Conservation (phyloP, 129 eudicot genomes). For the sunflower (Helianthus annuus) region DNA sequence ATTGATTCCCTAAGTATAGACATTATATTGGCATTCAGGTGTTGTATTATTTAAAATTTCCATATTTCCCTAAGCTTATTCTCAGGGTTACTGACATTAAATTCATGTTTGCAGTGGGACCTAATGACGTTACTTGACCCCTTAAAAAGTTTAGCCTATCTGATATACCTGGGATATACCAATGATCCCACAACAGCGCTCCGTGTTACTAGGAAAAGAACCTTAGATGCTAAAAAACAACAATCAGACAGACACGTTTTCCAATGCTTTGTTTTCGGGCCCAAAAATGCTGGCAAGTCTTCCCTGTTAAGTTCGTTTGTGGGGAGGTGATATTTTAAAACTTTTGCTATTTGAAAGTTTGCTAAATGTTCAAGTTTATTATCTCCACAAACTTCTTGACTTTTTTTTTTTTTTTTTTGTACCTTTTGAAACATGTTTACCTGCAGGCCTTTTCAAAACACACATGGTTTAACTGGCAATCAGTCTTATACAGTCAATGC, state of each 20-base stretch:
- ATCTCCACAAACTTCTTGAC: constrained; percentile 15
- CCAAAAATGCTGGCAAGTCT: constrained; percentile 80
- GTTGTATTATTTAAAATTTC: neutral
- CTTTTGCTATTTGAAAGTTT: neutral
- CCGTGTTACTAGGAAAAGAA: constrained; percentile 70
- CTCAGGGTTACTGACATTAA: constrained; percentile 11
- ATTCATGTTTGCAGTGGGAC: constrained; percentile 69
- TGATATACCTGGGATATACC: constrained; percentile 77
- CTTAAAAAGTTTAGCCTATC: constrained; percentile 72
- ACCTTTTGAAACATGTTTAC: constrained; percentile 19
- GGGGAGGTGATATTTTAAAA: constrained; percentile 58
- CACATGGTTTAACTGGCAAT: constrained; percentile 34
- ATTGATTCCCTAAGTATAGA: neutral
- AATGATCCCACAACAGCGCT: constrained; percentile 82
- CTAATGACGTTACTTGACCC: constrained; percentile 87
- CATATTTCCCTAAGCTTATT: constrained; percentile 5
- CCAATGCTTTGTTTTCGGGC: constrained; percentile 88
- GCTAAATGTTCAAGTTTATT: neutral
- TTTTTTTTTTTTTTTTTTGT: neutral
- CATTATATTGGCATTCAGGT: constrained; percentile 5
- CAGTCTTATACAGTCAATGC: constrained; percentile 66
- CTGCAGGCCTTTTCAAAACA: constrained; percentile 76
- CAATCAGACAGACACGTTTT: constrained; percentile 87
- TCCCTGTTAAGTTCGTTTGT: constrained; percentile 67
- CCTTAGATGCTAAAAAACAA: constrained; percentile 73